Base-by-base conservation (phyloP, 169 alveolate genomes). In the Hammondia hammondi region DNA sequence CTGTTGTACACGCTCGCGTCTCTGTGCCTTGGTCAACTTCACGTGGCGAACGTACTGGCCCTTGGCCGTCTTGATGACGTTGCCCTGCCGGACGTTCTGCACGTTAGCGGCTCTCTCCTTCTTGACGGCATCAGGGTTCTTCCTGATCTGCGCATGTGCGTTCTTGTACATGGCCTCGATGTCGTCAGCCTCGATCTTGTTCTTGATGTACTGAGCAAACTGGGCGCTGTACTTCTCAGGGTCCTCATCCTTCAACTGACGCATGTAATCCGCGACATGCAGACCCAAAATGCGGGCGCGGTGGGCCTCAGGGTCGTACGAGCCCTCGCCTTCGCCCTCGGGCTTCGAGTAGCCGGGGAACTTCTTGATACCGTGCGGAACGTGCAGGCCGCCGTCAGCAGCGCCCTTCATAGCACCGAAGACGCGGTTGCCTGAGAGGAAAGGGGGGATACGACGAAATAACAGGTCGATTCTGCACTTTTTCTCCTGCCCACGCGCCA, bases 331-430 rank as follows among this genome's bases (percentile, higher is more conserved):
- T 24, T 98, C 99, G 77, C 95, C 97, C 35, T 95, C 96, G 46
- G 96, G 90, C 70, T 94, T 96, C 81, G 97, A 96, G 98, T 97
- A 99, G 84, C 99, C 99, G 37, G 99, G 99, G 99, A 99, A 99
- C 96, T 99, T 98, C 98, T 98, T 99, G 97, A 97, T 98, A 91
- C 98, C 97, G 99, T 99, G 99, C n/a, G 99, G 99, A 85, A 99
- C 98, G 96, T 99, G 98, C 87, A 99, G 96, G 52, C 99, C 99
- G 57, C 99, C 99, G 97, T 99, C 99, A 81, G 99, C 98, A 81
- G 99, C 99, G 46, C 99, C 99, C 98, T 99, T 99, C 98, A 99
- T 97, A 77, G 99, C 99, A 84, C 99, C 99, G 98, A 99, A 99
- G 70, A 99, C 99, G 95, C 99, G 99, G 98, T 98, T 98, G 57